A percentile compares a stretch with the other conserved stretches of the same genome.
phyloP scores from a whole-genome alignment of 192 early-diverging fungal genomes.

The Pilaira anomala region DNA sequence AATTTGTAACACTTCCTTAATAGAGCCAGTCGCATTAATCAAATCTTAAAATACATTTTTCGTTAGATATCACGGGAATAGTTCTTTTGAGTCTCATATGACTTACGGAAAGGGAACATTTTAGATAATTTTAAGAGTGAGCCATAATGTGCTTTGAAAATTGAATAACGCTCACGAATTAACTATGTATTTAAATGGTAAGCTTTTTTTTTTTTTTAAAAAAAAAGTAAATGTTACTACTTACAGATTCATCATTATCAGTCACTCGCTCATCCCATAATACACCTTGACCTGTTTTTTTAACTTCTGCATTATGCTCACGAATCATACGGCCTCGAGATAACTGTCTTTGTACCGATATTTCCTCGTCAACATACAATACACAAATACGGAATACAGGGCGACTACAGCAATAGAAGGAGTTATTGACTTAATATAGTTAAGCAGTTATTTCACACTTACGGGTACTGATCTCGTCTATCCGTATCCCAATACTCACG shows the following conservation, averaged over 20 bases:
- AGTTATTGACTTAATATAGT: background rate
- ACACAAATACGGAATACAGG: conserved; percentile 57
- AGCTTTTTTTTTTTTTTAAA: background rate
- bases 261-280: conserved; percentile 55
- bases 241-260: conserved; percentile 51
- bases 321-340: conserved; percentile 44
- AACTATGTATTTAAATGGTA: conserved; percentile 23
- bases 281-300: conserved; percentile 49
- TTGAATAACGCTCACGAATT: conserved; percentile 52
- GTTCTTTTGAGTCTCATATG: background rate
- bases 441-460: background rate
- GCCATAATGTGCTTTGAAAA: conserved; percentile 58
- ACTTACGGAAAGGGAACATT: conserved; percentile 60
- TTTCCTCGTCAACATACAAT: conserved; percentile 57
- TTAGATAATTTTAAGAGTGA: conserved; percentile 50
- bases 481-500: conserved; percentile 49
- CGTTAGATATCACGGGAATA: background rate
- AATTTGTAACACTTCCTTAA: conserved; percentile 55
- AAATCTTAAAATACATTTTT: conserved; percentile 33
- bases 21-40: conserved; percentile 54
- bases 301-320: conserved; percentile 49
- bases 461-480: conserved; percentile 48
- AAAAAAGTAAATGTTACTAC: conserved; percentile 1
- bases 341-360: conserved; percentile 51
- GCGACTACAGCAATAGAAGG: conserved; percentile 35